Conservation (phyloP, 495 filamentous ascomycete genomes). For the Trichoderma reesei region DNA sequence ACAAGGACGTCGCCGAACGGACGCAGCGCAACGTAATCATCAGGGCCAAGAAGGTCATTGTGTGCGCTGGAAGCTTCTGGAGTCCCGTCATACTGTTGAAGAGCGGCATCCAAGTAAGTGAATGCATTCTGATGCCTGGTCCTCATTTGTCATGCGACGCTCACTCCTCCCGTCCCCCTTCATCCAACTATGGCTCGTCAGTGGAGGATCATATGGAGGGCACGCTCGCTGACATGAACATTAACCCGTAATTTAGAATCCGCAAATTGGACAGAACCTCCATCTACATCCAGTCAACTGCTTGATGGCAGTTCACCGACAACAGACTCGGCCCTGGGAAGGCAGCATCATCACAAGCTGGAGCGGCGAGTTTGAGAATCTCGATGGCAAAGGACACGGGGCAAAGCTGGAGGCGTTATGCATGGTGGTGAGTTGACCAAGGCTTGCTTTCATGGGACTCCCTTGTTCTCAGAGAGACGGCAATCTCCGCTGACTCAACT, state of each 20-base stretch:
- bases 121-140: neutral
- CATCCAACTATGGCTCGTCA: neutral
- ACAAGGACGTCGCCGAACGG: conserved; percentile 34
- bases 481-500: too few species aligned
- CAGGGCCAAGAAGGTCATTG: conserved; percentile 72
- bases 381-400: conserved; percentile 77
- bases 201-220: neutral
- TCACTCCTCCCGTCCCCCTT: neutral
- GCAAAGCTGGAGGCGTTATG: conserved; percentile 62
- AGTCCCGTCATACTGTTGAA: conserved; percentile 66
- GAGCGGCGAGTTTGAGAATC: conserved; percentile 68
- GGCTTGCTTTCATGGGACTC: neutral
- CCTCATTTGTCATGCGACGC: neutral
- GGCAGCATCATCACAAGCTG: conserved; percentile 67
- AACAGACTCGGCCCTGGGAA: conserved; percentile 69
- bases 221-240: neutral
- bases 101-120: conserved; percentile 50
- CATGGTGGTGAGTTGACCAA: conserved; percentile 40
- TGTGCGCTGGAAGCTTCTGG: conserved; percentile 63
- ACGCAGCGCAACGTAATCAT: conserved; percentile 52
- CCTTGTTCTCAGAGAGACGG: neutral
- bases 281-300: conserved; percentile 66
- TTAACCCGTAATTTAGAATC: conserved; percentile 45
- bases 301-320: conserved; percentile 50
- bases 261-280: conserved; percentile 76